Conservation (phyloP, 2,329 filamentous ascomycete genomes). For the Sarocladium oryzae region DNA sequence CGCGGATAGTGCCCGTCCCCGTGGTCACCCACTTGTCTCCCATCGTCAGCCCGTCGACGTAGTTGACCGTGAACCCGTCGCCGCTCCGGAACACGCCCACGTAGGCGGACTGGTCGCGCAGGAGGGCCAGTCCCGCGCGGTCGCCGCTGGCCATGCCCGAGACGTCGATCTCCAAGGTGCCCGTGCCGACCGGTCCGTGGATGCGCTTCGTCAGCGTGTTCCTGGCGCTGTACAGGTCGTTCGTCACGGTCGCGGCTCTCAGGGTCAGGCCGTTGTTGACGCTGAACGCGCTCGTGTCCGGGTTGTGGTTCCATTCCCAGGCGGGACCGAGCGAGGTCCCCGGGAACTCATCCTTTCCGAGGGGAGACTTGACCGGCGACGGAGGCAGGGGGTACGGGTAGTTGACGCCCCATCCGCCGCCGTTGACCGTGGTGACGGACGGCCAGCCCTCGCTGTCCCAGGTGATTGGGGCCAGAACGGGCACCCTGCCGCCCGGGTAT, state of each 20-base stretch:
- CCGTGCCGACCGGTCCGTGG: constrained; percentile 36
- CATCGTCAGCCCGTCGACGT: constrained; percentile 21
- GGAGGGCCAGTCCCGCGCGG: constrained; percentile 40
- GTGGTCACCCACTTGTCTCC: constrained; percentile 25
- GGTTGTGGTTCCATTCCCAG: constrained; percentile 59
- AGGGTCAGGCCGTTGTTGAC: constrained; percentile 33
- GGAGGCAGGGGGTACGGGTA: constrained; percentile 27
- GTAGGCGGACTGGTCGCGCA: constrained; percentile 46
- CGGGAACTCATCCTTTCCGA: constrained; percentile 10
- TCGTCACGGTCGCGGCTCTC: constrained; percentile 41
- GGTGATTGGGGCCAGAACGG: constrained; percentile 47
- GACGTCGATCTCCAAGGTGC: constrained; percentile 43
- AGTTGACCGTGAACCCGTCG: constrained; percentile 17
- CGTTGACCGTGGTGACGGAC: constrained; percentile 28
- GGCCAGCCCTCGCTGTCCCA: constrained; percentile 41
- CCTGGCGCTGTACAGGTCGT: constrained; percentile 38
- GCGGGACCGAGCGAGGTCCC: constrained; percentile 32
- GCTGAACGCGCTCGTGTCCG: constrained; percentile 39
- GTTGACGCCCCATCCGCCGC: constrained; percentile 39
- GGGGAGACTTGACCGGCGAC: not conserved
- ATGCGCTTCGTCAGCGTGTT: constrained; percentile 42
- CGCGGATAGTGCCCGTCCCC: constrained; percentile 18
- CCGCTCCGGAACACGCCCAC: constrained; percentile 39
- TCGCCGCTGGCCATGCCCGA: constrained; percentile 43
- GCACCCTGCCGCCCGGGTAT: constrained; percentile 51